Evolutionary conservation across 805 yeast genomes (phyloP).

Genomic region (Naumovozyma castellii): DNA sequence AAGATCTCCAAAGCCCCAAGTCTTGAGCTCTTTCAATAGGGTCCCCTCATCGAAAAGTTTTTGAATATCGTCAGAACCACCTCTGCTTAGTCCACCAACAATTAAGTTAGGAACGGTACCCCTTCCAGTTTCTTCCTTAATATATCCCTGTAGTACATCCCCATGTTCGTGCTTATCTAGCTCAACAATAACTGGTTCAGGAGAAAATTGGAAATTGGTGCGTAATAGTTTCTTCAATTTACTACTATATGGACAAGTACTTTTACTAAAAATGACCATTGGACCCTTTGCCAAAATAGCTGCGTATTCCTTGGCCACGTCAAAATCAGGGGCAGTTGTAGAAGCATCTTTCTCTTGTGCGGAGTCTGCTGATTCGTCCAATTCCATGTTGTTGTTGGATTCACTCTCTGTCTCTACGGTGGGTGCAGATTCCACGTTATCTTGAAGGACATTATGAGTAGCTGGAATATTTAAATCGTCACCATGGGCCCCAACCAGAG

Average conservation of each 20-base stretch:
- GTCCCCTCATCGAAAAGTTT: constrained; percentile 48
- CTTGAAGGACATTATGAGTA: neutral
- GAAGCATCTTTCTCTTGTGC: constrained; percentile 5
- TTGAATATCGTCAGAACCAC: constrained; percentile 80
- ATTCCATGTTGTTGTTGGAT: constrained; percentile 15
- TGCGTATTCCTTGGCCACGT: constrained; percentile 45
- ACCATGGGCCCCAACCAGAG: neutral
- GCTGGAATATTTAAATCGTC: constrained; percentile 1
- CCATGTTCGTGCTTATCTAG: constrained; percentile 77
- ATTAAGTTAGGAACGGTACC: constrained; percentile 85
- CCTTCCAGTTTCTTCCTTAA: constrained; percentile 63
- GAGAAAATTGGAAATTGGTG: constrained; percentile 55
- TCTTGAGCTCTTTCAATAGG: constrained; percentile 41
- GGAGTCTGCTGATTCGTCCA: constrained; percentile 3
- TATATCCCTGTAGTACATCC: constrained; percentile 58
- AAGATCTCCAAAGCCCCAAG: constrained; percentile 18
- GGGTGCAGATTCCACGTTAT: constrained; percentile 1
- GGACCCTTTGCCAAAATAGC: constrained; percentile 55
- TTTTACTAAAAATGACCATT: constrained; percentile 47
- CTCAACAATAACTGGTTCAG: constrained; percentile 67
- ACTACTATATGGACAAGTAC: constrained; percentile 67
- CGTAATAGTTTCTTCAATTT: constrained; percentile 55
- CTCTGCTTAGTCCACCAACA: constrained; percentile 64
- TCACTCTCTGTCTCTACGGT: constrained; percentile 13
- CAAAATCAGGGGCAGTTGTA: constrained; percentile 26